Base-by-base conservation (phyloP, 805 yeast genomes). In the Candida ovalis region DNA sequence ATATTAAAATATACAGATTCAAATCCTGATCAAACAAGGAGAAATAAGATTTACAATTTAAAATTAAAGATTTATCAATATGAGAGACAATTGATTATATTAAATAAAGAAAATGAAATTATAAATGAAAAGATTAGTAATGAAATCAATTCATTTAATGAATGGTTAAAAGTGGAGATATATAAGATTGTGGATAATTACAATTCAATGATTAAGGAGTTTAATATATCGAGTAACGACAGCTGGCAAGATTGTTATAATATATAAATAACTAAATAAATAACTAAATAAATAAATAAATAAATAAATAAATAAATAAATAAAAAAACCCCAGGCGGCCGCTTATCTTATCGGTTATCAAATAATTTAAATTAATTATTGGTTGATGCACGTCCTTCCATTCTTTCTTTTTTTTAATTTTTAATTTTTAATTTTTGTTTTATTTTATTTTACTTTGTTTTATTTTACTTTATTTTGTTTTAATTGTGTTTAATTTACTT, bases 21-120 rank as follows among this genome's bases (percentile, higher is more conserved):
- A 1, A 62, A 67, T 48, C 70, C 69, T 1, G 70, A 66, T 28
- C 66, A 60, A 42, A 66, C 72, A 5, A 49, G 71, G 35, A 57
- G 60, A 39, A 62, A 59, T 30, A 64, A 64, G 33, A 45, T 61
- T 7, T 60, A 63, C 44, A 58, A 61, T 40, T 44, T 67, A 25
- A 64, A 61, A 43, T 46, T 67, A 39, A 58, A 60, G 46, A 51
- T 67, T 2, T 61, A 60, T 38, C 68, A 66, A 45, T 56, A 64
- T 43, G 63, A 62, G 32, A 56, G 62, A 43, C 73, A 69, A 46
- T 51, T 51, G 23, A 60, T 55, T 15, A 45, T 66, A 4, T 41
- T 66, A 3, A 53, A 48, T 4, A 35, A 45, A 3, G 73, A 69
- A 42, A 53, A 63, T 35, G 47, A 48, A 4, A 12, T 38, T 6